Percentiles rank a stretch among this genome's conserved stretches.
Conservation (phyloP, 192 early-diverging fungal species). For the Rhizoclosmatium sp. region DNA sequence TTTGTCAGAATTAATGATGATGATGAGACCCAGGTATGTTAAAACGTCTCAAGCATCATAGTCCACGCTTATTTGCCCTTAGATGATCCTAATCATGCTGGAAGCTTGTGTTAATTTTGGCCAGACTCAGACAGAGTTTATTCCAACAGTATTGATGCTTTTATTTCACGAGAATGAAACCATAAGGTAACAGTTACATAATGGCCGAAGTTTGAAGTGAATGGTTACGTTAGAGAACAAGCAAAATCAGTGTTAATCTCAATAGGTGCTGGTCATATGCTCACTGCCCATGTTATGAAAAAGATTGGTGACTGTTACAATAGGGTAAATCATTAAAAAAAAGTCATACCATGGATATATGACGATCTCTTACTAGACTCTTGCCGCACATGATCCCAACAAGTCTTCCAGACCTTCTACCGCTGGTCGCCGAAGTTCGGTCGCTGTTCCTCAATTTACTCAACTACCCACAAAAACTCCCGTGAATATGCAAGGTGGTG, state of each 20-base stretch:
- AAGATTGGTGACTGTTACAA: slow-evolving; percentile 34
- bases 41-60: not conserved
- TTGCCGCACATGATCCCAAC: too few relatives aligned
- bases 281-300: slow-evolving; percentile 25
- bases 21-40: slow-evolving; percentile 1
- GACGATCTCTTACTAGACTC: too few relatives aligned
- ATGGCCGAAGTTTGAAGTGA: not conserved
- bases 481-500: too few relatives aligned
- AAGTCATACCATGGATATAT: too few relatives aligned
- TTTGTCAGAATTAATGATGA: not conserved
- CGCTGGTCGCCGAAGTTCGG: too few relatives aligned
- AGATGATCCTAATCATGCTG: slow-evolving; percentile 43
- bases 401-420: too few relatives aligned
- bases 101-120: slow-evolving; percentile 36
- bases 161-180: slow-evolving; percentile 17
- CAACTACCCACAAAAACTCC: too few relatives aligned
- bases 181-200: not conserved
- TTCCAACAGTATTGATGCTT: slow-evolving; percentile 49
- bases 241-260: slow-evolving; percentile 35
- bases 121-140: slow-evolving; percentile 32
- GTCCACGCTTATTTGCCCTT: not conserved
- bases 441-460: too few relatives aligned
- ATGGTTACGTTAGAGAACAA: slow-evolving; percentile 31
- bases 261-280: slow-evolving; percentile 39
- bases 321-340: slow-evolving; percentile 14